Conservation (phyloP, 768 basidiomycete genomes). For the Myochromella boudieri region DNA sequence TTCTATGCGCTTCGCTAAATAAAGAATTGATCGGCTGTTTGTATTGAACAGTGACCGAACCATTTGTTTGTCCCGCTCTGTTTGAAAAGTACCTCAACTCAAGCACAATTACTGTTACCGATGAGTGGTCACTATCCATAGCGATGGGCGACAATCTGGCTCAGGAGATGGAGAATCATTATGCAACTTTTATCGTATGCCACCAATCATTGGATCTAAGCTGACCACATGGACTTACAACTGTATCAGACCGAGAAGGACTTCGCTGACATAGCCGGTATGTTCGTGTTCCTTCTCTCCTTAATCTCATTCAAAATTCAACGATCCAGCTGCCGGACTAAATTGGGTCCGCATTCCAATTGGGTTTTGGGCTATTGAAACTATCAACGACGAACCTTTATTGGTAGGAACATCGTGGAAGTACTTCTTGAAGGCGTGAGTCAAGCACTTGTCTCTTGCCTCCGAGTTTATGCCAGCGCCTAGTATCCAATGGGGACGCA, state of each 20-base stretch:
- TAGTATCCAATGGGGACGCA: slow-evolving; percentile 79
- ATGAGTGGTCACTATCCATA: slow-evolving; percentile 68
- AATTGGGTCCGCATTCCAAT: slow-evolving; percentile 84
- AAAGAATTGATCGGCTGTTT: slow-evolving; percentile 57
- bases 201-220: background rate
- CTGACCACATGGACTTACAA: background rate
- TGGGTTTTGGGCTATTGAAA: slow-evolving; percentile 86
- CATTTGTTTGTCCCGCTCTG: slow-evolving; percentile 56
- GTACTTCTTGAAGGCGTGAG: slow-evolving; percentile 44
- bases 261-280: slow-evolving; percentile 67
- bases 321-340: slow-evolving; percentile 60
- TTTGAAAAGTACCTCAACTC: slow-evolving; percentile 56
- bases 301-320: slow-evolving; percentile 38
- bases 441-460: background rate
- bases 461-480: slow-evolving; percentile 42
- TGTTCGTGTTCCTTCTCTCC: background rate
- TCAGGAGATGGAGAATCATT: slow-evolving; percentile 65
- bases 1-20: background rate
- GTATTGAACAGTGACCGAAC: slow-evolving; percentile 62
- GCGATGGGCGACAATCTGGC: slow-evolving; percentile 49
- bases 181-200: slow-evolving; percentile 73
- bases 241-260: slow-evolving; percentile 67
- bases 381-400: slow-evolving; percentile 74
- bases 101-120: slow-evolving; percentile 28
- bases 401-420: slow-evolving; percentile 74